These are phyloP conservation scores for Larix sibirica DNA, from an alignment of 83 land plant species.

Conservation along the genomic window DNA sequence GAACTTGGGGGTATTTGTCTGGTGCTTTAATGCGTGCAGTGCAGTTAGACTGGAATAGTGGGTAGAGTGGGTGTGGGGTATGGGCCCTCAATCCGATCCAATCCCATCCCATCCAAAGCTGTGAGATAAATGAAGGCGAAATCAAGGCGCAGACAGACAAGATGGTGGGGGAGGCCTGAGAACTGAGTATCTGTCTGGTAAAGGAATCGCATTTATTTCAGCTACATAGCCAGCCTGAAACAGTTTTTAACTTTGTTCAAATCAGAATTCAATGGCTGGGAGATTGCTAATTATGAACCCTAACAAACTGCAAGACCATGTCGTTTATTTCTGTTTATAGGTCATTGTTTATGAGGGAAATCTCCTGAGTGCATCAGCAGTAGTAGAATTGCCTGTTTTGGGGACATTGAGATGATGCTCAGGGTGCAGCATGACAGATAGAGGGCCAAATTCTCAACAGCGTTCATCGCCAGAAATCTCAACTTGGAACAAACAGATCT, in stretches of 20 bases:
- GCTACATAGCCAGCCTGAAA: not conserved
- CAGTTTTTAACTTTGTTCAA: not conserved
- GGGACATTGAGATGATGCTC: not conserved
- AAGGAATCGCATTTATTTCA: not conserved
- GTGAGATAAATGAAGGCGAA: not conserved
- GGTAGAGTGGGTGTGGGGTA: not conserved
- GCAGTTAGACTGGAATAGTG: not conserved
- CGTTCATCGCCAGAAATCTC: not conserved
- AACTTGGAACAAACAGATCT: not conserved
- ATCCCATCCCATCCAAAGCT: not conserved
- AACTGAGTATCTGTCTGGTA: not conserved
- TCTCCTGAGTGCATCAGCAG: not conserved
- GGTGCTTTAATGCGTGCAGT: not conserved
- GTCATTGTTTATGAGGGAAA: not conserved
- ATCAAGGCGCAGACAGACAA: not conserved
- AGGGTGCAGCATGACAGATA: slow-evolving; percentile 4
- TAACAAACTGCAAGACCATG: not conserved
- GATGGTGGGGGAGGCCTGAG: not conserved
- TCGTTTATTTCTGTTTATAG: too few relatives aligned
- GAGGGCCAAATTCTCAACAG: not conserved
- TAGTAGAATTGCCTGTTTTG: not conserved
- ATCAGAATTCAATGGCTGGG: not conserved
- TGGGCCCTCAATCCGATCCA: not conserved
- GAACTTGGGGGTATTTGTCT: slow-evolving; percentile 1
- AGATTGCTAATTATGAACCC: not conserved